Evolutionary conservation across 441 rosid species (phyloP).

Genomic region (Erysimum cheiri): DNA sequence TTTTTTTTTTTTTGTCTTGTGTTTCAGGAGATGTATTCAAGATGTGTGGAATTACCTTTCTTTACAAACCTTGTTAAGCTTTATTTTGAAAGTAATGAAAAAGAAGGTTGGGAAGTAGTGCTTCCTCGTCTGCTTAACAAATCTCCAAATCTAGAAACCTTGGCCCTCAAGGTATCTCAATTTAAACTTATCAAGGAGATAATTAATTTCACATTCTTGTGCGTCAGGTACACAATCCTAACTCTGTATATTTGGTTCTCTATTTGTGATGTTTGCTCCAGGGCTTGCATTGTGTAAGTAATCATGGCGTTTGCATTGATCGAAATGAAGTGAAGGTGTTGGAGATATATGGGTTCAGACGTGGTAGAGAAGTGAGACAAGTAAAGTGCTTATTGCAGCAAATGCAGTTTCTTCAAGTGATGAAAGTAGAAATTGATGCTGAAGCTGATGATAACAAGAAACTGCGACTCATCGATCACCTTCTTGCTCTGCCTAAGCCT

Average conservation of each 20-base stretch:
- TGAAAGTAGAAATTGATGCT: constrained; percentile 7
- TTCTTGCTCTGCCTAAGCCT: not conserved
- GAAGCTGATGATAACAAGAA: constrained; percentile 17
- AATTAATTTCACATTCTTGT: no score
- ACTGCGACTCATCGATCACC: not conserved
- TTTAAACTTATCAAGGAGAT: no score
- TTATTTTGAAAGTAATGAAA: not conserved
- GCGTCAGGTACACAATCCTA: no score
- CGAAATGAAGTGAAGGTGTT: constrained; percentile 16
- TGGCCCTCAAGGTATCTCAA: no score
- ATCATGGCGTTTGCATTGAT: not conserved
- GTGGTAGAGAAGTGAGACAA: not conserved
- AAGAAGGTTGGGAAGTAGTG: not conserved
- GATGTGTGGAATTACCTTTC: not conserved
- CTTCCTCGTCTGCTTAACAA: no score
- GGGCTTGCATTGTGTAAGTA: not conserved
- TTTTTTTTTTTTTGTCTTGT: not conserved
- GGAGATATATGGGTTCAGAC: constrained; percentile 10
- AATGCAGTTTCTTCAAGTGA: constrained; percentile 14
- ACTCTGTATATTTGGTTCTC: no score
- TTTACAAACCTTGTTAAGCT: constrained; percentile 16
- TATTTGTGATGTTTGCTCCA: not conserved
- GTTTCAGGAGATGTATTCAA: not conserved
- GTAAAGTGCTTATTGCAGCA: not conserved
- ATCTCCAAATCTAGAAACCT: no score